Percentiles rank a stretch among this genome's conserved stretches.
phyloP scores from a whole-genome alignment of 1,284 basidiomycete species.

The Phellinidium pouzarii region DNA sequence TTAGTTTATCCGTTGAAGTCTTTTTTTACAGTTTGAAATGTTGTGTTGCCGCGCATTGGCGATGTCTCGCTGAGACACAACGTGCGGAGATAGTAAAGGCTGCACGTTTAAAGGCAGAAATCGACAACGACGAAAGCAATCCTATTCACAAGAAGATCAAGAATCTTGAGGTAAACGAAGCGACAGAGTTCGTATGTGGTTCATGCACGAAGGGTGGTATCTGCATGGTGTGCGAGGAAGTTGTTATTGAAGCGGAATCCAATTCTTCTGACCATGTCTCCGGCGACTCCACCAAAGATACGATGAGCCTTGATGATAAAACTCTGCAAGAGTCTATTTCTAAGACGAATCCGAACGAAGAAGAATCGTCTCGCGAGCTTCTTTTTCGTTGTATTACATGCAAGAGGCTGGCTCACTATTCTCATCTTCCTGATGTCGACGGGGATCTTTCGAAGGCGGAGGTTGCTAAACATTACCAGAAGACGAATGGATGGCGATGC shows the following conservation, averaged over 20 bases:
- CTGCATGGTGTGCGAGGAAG: conserved; percentile 73
- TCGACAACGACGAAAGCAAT: conserved; percentile 29
- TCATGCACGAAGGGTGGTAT: conserved; percentile 67
- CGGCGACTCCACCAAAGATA: conserved; percentile 21
- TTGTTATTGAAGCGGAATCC: conserved; percentile 42
- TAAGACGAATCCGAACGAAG: conserved; percentile 14
- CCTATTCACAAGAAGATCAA: conserved; percentile 21
- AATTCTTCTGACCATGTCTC: conserved; percentile 19
- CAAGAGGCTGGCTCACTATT: conserved; percentile 76
- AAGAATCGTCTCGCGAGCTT: conserved; percentile 35
- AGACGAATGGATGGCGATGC: conserved; percentile 64
- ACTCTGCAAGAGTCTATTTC: conserved; percentile 18
- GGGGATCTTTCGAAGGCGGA: conserved; percentile 32
- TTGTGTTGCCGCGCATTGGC: conserved; percentile 74
- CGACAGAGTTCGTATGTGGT: conserved; percentile 73
- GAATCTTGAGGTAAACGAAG: conserved; percentile 49
- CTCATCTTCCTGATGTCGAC: conserved; percentile 49
- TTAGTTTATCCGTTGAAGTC: conserved; percentile 10
- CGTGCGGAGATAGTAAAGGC: conserved; percentile 69
- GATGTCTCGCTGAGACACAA: conserved; percentile 60
- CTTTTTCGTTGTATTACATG: conserved; percentile 79
- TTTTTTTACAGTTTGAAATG: conserved; percentile 56
- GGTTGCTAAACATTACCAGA: conserved; percentile 61
- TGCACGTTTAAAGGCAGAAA: conserved; percentile 34
- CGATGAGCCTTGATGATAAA: conserved; percentile 30